Evolutionary conservation across 2,329 filamentous ascomycete species (phyloP).

Genomic region (Colletotrichum liaoningense): DNA sequence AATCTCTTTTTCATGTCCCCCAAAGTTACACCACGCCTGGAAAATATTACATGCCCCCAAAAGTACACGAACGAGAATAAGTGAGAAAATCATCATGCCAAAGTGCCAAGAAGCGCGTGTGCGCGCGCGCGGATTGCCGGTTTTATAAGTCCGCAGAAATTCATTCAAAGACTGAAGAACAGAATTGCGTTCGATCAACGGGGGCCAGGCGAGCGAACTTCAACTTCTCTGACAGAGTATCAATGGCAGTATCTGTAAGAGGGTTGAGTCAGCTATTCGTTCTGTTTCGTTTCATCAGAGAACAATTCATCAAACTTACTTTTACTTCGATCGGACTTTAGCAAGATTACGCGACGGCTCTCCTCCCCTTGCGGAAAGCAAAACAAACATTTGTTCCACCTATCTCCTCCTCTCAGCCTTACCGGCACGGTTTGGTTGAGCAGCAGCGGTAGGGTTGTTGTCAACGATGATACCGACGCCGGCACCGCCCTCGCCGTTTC

Average conservation of each 20-base stretch:
- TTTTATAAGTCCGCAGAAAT: conserved; percentile 11
- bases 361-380: not conserved
- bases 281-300: not conserved
- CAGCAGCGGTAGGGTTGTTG: conserved; percentile 41
- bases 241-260: conserved; percentile 23
- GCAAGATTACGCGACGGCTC: conserved; percentile 23
- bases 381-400: not conserved
- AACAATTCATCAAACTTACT: not conserved
- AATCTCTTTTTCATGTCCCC: not conserved
- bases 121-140: conserved; percentile 11
- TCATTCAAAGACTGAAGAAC: conserved; percentile 15
- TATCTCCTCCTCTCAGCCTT: not conserved
- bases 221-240: conserved; percentile 35
- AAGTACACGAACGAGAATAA: conserved; percentile 13
- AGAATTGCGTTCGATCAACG: conserved; percentile 29
- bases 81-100: conserved; percentile 1
- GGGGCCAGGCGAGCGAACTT: conserved; percentile 34
- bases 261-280: not conserved
- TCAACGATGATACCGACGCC: conserved; percentile 55
- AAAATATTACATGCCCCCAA: not conserved
- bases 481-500: conserved; percentile 51
- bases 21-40: conserved; percentile 17
- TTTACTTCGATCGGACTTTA: conserved; percentile 25
- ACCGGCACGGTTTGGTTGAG: conserved; percentile 39
- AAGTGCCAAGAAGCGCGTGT: conserved; percentile 12